Conservation (phyloP, 169 alveolate genomes). For the Ichthyophthirius multifiliis region DNA sequence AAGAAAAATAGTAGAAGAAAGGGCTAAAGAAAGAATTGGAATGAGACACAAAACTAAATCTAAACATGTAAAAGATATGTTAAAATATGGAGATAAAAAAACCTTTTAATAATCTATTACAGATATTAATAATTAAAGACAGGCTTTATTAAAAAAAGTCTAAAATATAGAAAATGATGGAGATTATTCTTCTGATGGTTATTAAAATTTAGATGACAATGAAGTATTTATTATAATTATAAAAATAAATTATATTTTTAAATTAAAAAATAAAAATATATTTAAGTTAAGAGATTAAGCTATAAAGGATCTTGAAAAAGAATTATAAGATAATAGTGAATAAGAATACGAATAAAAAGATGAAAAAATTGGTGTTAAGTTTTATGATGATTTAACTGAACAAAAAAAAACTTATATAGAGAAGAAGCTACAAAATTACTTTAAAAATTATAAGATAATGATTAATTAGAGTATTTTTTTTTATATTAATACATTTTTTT, state of each 20-base stretch:
- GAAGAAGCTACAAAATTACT: slow-evolving; percentile 18
- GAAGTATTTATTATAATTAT: neutral
- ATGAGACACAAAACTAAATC: slow-evolving; percentile 74
- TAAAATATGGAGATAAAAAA: slow-evolving; percentile 71
- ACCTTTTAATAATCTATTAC: slow-evolving; percentile 60
- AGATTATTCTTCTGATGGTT: slow-evolving; percentile 37
- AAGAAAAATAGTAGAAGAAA: slow-evolving; percentile 53
- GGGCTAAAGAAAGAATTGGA: slow-evolving; percentile 80
- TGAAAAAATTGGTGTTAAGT: slow-evolving; percentile 19
- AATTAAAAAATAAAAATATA: neutral
- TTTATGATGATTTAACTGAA: slow-evolving; percentile 26
- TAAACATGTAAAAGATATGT: slow-evolving; percentile 62
- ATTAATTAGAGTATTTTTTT: neutral
- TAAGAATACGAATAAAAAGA: slow-evolving; percentile 31
- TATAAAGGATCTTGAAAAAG: slow-evolving; percentile 47
- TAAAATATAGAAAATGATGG: slow-evolving; percentile 23
- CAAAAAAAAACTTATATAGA: slow-evolving; percentile 12
- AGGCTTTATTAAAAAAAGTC: slow-evolving; percentile 50
- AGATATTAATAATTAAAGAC: slow-evolving; percentile 47
- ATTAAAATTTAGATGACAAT: neutral
- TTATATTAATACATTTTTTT: neutral
- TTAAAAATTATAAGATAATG: slow-evolving; percentile 6
- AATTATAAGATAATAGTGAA: slow-evolving; percentile 48
- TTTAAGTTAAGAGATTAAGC: slow-evolving; percentile 42
- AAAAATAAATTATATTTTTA: neutral